phyloP scores from a whole-genome alignment of 371 early-diverging fungal genomes.

The Apophysomyces elegans region DNA sequence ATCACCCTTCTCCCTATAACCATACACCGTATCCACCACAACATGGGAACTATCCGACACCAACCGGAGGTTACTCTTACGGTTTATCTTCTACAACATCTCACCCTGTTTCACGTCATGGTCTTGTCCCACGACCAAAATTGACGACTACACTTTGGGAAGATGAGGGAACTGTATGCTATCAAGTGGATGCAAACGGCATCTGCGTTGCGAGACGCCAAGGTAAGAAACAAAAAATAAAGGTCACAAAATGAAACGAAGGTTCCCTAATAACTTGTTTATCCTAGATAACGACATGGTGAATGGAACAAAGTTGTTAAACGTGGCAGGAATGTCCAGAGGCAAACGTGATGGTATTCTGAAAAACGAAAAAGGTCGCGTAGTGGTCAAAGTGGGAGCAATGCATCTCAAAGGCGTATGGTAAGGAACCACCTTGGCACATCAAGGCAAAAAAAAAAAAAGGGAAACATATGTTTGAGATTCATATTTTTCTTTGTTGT shows the following conservation, averaged over 20 bases:
- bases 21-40: constrained; percentile 3
- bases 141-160: constrained; percentile 82
- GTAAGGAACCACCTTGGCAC: constrained; percentile 33
- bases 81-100: not conserved
- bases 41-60: not conserved
- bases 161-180: constrained; percentile 78
- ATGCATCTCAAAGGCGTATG: constrained; percentile 90
- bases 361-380: constrained; percentile 83
- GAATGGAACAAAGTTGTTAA: constrained; percentile 84
- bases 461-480: too few species aligned
- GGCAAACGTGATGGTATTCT: constrained; percentile 86
- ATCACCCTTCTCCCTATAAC: not conserved
- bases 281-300: constrained; percentile 75
- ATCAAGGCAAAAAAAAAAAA: too few species aligned
- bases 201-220: constrained; percentile 81
- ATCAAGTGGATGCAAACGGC: constrained; percentile 77
- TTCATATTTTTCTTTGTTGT: not conserved
- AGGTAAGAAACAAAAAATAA: constrained; percentile 48
- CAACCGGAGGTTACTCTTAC: constrained; percentile 2
- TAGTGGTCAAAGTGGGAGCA: constrained; percentile 82
- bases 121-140: constrained; percentile 46
- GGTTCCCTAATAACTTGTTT: not conserved
- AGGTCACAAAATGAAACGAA: not conserved
- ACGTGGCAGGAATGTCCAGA: constrained; percentile 85
- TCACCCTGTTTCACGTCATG: not conserved